Conservation (phyloP, 2,329 filamentous ascomycete genomes). For the Alternaria atra region DNA sequence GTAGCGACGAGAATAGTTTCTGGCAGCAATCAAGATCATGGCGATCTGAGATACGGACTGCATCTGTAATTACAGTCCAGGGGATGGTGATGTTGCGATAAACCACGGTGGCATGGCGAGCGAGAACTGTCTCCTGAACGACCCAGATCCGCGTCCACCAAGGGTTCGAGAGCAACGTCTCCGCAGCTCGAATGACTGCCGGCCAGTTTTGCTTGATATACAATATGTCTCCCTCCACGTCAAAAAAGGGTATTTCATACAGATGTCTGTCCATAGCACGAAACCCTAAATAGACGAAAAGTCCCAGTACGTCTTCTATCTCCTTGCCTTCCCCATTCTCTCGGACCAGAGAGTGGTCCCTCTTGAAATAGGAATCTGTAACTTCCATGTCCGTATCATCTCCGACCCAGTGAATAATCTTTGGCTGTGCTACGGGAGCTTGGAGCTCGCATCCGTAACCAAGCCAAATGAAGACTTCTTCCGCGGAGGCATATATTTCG, state of each 20-base stretch:
- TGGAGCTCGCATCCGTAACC: not conserved
- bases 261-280: constrained; percentile 2
- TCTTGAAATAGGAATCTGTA: constrained; percentile 1
- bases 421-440: not conserved
- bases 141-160: constrained; percentile 27
- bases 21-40: not conserved
- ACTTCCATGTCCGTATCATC: not conserved
- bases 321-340: not conserved
- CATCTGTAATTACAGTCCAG: constrained; percentile 17
- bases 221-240: not conserved
- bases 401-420: not conserved
- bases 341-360: not conserved
- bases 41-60: not conserved
- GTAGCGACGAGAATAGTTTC: not conserved
- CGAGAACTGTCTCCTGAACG: constrained; percentile 24
- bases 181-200: not conserved
- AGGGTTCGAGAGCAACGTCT: not conserved
- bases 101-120: constrained; percentile 17
- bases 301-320: constrained; percentile 7
- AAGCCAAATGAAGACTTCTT: constrained; percentile 6
- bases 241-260: constrained; percentile 6
- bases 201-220: not conserved
- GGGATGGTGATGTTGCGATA: constrained; percentile 15
- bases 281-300: constrained; percentile 5
- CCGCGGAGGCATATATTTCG: constrained; percentile 16